Evolutionary conservation across 192 early-diverging fungal species (phyloP), one percentile per base, ranked within the genome.

Genomic region (Coemansia sp.): DNA sequence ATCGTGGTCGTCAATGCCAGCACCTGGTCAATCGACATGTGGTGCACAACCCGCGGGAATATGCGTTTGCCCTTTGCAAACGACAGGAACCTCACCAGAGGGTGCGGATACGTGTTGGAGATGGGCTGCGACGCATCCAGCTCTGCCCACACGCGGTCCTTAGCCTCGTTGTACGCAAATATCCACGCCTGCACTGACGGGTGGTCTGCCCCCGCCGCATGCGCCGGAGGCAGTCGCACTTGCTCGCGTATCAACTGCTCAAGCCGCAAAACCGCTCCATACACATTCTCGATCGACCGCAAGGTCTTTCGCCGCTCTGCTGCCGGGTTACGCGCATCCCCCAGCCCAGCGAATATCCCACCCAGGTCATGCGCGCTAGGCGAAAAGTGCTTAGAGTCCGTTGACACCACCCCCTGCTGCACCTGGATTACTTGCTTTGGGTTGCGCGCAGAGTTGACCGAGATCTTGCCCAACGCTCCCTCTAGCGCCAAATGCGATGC

Each of bases 391-490:
- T 71, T 74, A 26, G 61, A 24, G n/a, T 69, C 67, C 41, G 57
- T 60, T 15, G n/a, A 34, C 38, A 6, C 34, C 26, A 8, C 8
- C 32, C 79, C 61, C 35, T 79, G 82, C 55, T 82, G 82, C 34
- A 92, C 91, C 65, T 85, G 87, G 61, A 94, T 80, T 12, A 90
- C 76, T 62, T 96, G 93, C 43, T 91, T 88, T 3, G 97, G 97
- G 63, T 93, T 94, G 53, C 88, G 82, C 24, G 90, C 89, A 12
- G 97, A 94, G 60, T 88, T 88, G 42, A 92, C 78, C 1, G 95
- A 88, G 57, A 99, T 95, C 65, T 92, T 97, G 57, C 97, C 97
- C 18, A 99, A 79, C 21, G 95, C 93, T 15, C 95, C 95, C 71
- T 97, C 97, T 43, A 96, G 76, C 17, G 94, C 85, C 35, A 95